These are phyloP conservation scores for Dissoconium aciculare DNA, from an alignment of 2,329 filamentous ascomycete species.

Conservation along the genomic window DNA sequence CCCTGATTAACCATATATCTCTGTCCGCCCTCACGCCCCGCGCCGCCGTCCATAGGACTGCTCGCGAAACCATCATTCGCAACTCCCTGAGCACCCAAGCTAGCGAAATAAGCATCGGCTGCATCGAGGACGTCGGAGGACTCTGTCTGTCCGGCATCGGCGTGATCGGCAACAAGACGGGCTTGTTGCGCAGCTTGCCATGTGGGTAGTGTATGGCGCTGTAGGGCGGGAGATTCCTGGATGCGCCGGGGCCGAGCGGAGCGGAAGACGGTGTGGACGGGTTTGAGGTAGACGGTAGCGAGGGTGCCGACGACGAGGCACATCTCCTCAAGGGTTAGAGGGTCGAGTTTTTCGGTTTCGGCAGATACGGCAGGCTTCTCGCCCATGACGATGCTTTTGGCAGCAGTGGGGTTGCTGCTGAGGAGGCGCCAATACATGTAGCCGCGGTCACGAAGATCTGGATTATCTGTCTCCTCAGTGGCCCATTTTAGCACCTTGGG, in stretches of 20 bases:
- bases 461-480: constrained; percentile 97
- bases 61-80: constrained; percentile 41
- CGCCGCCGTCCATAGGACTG: constrained; percentile 13
- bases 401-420: constrained; percentile 76
- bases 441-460: constrained; percentile 82
- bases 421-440: constrained; percentile 99
- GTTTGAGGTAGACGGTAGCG: constrained; percentile 94
- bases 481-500: constrained; percentile 96
- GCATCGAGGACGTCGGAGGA: constrained; percentile 43
- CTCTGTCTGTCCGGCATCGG: constrained; percentile 30
- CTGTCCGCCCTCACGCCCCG: constrained; percentile 26
- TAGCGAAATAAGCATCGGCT: constrained; percentile 80
- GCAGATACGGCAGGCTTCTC: constrained; percentile 93
- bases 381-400: constrained; percentile 86
- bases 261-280: constrained; percentile 92
- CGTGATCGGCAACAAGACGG: constrained; percentile 21
- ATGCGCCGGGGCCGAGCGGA: constrained; percentile 68
- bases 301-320: constrained; percentile 91
- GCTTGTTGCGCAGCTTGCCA: constrained; percentile 30
- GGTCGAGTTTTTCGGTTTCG: constrained; percentile 86
- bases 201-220: constrained; percentile 51
- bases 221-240: constrained; percentile 70
- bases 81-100: constrained; percentile 56
- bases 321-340: constrained; percentile 85
- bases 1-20: constrained; percentile 67